Evolutionary conservation across 202 grass and related monocot species (phyloP), one percentile per base, ranked within the genome.

Genomic region (Panicum hallii): DNA sequence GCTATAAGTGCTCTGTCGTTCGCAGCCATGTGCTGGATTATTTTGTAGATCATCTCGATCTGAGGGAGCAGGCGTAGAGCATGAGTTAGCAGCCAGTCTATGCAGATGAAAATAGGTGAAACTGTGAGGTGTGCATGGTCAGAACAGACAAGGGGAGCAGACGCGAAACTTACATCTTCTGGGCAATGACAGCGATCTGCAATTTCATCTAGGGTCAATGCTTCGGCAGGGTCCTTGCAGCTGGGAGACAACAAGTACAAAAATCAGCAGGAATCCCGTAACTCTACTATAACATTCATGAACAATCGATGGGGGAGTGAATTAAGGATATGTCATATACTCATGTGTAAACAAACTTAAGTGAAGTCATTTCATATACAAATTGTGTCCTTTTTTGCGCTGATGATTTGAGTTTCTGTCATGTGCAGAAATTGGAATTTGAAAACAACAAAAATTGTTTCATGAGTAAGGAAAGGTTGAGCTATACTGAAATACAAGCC

Each of bases 11-110:
- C 97, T 92, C 97, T 99, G 65, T 94, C 92, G 64, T 99, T 99
- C 32, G 97, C 91, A 38, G 97, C 88, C 97, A 99, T 93, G 77
- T 97, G 97, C 65, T 91, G 91, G 26, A 99, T 85, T 83, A 99
- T 97, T 87, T 99, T 97, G 79, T 99, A 94, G 63, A 99, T 99
- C 97, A 94, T 99, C 87, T 99, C 97, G 32, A 99, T 94, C 97
- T 99, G 77, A 63, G 71, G 22, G 48, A 50, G 63, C 46, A 66
- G 9, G 73, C 46, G 47, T 52, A 15, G 36, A 11, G n/a, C 41
- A 88, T 0, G 19, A 66, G 63, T 72, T 77, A 68, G 40, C 36
- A 13, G 23, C 26, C 28, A 34, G 52, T 58, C 69, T 57, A 38
- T 57, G 68, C 57, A 4, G 19, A 53, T 40, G 68, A 48, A 63